Evolutionary conservation across 1,139 yeast species (phyloP).

Genomic region (Diutina catenulata): DNA sequence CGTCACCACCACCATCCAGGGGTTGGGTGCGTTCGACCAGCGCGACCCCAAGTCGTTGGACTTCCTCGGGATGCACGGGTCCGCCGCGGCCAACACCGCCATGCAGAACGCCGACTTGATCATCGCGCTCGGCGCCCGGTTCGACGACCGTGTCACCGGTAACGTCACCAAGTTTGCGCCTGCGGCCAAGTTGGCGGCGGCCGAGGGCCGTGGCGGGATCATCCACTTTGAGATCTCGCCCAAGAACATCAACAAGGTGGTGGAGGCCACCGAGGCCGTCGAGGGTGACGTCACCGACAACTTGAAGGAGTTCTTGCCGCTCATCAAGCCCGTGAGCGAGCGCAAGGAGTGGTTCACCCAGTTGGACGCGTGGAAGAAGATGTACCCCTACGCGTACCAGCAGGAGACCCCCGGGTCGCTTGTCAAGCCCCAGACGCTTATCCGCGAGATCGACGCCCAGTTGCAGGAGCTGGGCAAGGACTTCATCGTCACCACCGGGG

Average conservation of each 20-base stretch:
- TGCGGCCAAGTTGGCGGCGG: conserved; percentile 79
- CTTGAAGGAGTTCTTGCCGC: conserved; percentile 60
- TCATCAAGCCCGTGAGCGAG: conserved; percentile 43
- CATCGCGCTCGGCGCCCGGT: conserved; percentile 91
- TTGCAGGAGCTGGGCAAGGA: conserved; percentile 55
- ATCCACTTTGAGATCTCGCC: conserved; percentile 93
- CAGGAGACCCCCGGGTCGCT: conserved; percentile 54
- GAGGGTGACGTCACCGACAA: conserved; percentile 91
- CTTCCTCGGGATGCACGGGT: conserved; percentile 98
- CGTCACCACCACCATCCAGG: conserved; percentile 92
- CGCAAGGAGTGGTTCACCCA: conserved; percentile 62
- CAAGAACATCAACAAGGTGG: conserved; percentile 94
- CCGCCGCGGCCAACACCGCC: conserved; percentile 89
- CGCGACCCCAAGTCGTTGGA: conserved; percentile 81
- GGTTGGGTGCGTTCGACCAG: conserved; percentile 90
- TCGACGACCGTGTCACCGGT: conserved; percentile 96
- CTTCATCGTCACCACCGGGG: conserved; percentile 91
- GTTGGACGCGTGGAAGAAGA: conserved; percentile 71
- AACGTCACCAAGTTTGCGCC: conserved; percentile 85
- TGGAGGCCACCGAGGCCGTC: conserved; percentile 91
- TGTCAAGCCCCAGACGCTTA: conserved; percentile 89
- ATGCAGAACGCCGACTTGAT: conserved; percentile 89
- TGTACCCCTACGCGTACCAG: conserved; percentile 78
- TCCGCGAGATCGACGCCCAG: conserved; percentile 65
- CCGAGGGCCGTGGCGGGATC: conserved; percentile 87